phyloP scores from a whole-genome alignment of 495 filamentous ascomycete genomes.

The Terfezia boudieri region DNA sequence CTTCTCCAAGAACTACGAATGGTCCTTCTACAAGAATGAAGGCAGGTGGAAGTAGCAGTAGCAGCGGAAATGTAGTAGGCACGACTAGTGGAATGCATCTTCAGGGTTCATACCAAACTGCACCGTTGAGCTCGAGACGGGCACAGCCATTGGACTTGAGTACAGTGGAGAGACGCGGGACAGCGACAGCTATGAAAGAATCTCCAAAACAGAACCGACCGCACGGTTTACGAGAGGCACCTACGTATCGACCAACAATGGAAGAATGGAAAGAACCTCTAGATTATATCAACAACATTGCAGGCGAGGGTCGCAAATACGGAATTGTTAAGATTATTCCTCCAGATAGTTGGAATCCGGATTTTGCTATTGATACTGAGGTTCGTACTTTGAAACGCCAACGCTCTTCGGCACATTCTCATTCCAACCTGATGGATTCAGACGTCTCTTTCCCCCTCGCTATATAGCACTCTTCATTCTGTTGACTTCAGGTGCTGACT shows the following conservation, averaged over 20 bases:
- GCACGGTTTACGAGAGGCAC: conserved; percentile 72
- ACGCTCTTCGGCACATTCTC: not conserved
- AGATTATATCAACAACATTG: conserved; percentile 76
- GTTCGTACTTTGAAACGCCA: conserved; percentile 29
- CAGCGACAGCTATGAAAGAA: conserved; percentile 39
- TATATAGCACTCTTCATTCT: conserved; percentile 2
- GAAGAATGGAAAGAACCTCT: conserved; percentile 91
- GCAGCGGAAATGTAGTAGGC: conserved; percentile 9
- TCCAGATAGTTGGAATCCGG: conserved; percentile 77
- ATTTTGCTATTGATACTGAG: conserved; percentile 93
- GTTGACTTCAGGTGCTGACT: not conserved
- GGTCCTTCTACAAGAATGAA: conserved; percentile 20
- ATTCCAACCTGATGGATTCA: not conserved
- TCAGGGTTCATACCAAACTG: conserved; percentile 15
- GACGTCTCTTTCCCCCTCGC: conserved; percentile 2
- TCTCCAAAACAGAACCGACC: conserved; percentile 41
- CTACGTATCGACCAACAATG: conserved; percentile 70
- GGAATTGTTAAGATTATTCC: conserved; percentile 91
- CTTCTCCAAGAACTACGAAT: conserved; percentile 11
- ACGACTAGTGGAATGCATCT: conserved; percentile 3
- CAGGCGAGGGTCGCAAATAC: conserved; percentile 59
- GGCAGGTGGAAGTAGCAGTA: conserved; percentile 8
- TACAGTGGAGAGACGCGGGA: conserved; percentile 78
- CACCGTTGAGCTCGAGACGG: conserved; percentile 44
- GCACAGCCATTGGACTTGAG: conserved; percentile 59